A percentile compares a stretch with the other conserved stretches of the same genome.
Conservation (phyloP, 1,284 basidiomycete genomes). For the Phellopilus nigrolimitatus region DNA sequence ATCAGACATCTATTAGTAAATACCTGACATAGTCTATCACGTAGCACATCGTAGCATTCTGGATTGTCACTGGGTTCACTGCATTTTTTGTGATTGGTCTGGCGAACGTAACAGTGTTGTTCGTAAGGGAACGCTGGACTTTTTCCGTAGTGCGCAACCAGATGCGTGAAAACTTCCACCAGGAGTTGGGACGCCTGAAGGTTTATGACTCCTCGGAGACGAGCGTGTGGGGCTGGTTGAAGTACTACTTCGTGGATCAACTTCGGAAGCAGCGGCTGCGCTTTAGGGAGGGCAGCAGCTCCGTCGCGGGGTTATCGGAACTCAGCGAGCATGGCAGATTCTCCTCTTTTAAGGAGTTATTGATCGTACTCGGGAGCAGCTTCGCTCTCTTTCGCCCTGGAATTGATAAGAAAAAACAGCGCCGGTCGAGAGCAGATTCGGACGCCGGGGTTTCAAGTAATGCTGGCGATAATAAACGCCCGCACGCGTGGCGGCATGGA, state of each 20-base stretch:
- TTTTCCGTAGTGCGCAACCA: slow-evolving; percentile 14
- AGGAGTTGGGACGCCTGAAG: not conserved
- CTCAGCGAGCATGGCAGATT: not conserved
- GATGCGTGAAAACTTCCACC: slow-evolving; percentile 6
- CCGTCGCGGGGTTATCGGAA: not conserved
- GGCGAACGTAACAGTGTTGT: slow-evolving; percentile 9
- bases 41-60: not conserved
- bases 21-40: not conserved
- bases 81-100: slow-evolving; percentile 14
- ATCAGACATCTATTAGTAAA: not conserved
- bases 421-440: not conserved
- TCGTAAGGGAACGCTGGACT: slow-evolving; percentile 13
- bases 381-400: not conserved
- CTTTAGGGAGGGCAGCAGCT: not conserved
- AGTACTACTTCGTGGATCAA: slow-evolving; percentile 13
- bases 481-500: not conserved
- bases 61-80: slow-evolving; percentile 15
- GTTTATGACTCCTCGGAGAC: not conserved
- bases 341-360: no score
- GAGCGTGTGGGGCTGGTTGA: slow-evolving; percentile 7
- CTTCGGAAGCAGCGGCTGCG: slow-evolving; percentile 9
- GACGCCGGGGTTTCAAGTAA: not conserved
- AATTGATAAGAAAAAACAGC: not conserved
- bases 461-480: not conserved
- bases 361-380: not conserved